Evolutionary conservation across 768 basidiomycete species (phyloP).

Genomic region (Cubamyces sp.): DNA sequence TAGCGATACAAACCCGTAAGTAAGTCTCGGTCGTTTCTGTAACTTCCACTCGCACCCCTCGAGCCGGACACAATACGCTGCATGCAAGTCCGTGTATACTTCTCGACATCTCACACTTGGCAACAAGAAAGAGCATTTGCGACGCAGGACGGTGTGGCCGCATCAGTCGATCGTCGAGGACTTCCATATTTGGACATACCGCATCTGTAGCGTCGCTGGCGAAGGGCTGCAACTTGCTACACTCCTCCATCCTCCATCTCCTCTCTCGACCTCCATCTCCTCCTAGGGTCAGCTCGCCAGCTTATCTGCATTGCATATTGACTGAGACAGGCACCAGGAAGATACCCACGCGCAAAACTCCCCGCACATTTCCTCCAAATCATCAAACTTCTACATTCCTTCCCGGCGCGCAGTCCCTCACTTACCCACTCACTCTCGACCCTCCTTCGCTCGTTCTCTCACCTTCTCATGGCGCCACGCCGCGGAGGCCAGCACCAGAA

Average conservation of each 20-base stretch:
- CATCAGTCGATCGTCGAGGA: constrained; percentile 13
- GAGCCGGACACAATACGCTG: too few species aligned
- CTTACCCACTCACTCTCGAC: background rate
- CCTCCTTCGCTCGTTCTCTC: background rate
- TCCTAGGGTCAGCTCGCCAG: background rate
- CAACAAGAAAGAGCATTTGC: background rate
- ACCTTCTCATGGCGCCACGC: constrained; percentile 51
- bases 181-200: constrained; percentile 21
- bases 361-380: background rate
- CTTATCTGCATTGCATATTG: background rate
- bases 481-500: constrained; percentile 44
- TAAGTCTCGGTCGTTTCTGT: too few species aligned
- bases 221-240: background rate
- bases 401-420: constrained; percentile 4
- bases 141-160: background rate
- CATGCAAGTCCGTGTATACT: background rate
- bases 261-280: background rate
- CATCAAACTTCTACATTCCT: constrained; percentile 11
- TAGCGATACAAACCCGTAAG: background rate
- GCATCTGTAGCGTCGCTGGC: constrained; percentile 21
- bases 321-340: constrained; percentile 8
- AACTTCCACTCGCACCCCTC: too few species aligned
- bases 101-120: background rate
- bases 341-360: constrained; percentile 9
- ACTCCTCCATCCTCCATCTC: background rate